Evolutionary conservation across 2,329 filamentous ascomycete species (phyloP).

Genomic region (Hortaea sp.): DNA sequence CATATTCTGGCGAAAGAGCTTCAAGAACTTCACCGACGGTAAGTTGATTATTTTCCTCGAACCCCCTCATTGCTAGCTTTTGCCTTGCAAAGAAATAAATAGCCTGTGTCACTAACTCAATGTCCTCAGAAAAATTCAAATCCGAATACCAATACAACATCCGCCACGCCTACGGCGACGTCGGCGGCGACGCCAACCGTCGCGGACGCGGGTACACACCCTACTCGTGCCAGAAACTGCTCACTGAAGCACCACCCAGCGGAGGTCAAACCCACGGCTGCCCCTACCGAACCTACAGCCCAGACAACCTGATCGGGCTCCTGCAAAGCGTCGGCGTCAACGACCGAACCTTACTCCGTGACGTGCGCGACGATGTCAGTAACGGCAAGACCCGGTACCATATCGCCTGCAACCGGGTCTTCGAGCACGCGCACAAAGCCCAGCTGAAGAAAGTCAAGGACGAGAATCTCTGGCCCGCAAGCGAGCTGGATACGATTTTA

Average conservation of each 20-base stretch:
- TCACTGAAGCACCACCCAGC: slow-evolving; percentile 79
- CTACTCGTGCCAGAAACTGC: slow-evolving; percentile 88
- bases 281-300: slow-evolving; percentile 83
- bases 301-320: slow-evolving; percentile 72
- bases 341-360: slow-evolving; percentile 66
- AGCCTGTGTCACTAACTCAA: slow-evolving; percentile 1
- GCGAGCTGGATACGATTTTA: slow-evolving; percentile 85
- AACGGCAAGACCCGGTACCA: slow-evolving; percentile 72
- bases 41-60: slow-evolving; percentile 1
- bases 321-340: slow-evolving; percentile 69
- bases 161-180: slow-evolving; percentile 88
- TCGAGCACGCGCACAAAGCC: slow-evolving; percentile 70
- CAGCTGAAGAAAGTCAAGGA: slow-evolving; percentile 43
- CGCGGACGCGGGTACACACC: slow-evolving; percentile 81
- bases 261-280: slow-evolving; percentile 85
- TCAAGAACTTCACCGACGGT: slow-evolving; percentile 72
- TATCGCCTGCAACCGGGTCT: slow-evolving; percentile 93
- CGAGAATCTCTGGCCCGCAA: slow-evolving; percentile 40
- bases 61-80: too few species aligned
- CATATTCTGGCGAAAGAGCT: slow-evolving; percentile 79
- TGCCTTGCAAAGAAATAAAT: too few species aligned
- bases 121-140: slow-evolving; percentile 65
- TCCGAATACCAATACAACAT: slow-evolving; percentile 98
- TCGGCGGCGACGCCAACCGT: slow-evolving; percentile 82
- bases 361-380: slow-evolving; percentile 75